Conservation (phyloP, 2,329 filamentous ascomycete genomes). For the Pseudomassariella vexata region DNA sequence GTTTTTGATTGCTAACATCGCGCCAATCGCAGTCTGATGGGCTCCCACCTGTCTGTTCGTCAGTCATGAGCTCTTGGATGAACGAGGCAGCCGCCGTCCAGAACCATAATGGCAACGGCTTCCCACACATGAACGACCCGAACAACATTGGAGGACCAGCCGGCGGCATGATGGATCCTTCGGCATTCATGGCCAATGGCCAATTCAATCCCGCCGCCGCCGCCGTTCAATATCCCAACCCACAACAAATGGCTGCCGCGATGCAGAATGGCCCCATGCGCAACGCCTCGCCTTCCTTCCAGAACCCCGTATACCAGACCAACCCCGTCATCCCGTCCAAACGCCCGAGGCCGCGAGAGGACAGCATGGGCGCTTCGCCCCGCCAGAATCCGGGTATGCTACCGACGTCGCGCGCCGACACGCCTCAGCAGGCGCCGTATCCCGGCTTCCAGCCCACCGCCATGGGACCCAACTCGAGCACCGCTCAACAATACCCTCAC, state of each 20-base stretch:
- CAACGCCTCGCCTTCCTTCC: conserved; percentile 74
- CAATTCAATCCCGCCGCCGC: conserved; percentile 53
- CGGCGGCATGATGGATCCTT: conserved; percentile 56
- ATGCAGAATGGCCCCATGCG: conserved; percentile 82
- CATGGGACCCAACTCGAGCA: conserved; percentile 56
- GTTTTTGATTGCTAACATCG: conserved; percentile 36
- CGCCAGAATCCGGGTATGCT: conserved; percentile 68
- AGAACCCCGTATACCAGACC: conserved; percentile 75
- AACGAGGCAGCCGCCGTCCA: conserved; percentile 59
- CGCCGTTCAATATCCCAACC: conserved; percentile 47
- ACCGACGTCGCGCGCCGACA: conserved; percentile 84
- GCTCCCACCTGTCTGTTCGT: conserved; percentile 38
- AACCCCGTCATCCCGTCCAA: conserved; percentile 88
- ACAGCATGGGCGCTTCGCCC: conserved; percentile 78
- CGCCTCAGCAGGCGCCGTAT: conserved; percentile 73
- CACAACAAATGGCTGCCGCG: conserved; percentile 47
- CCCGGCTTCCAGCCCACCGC: conserved; percentile 62
- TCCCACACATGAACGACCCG: conserved; percentile 58
- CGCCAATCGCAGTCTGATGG: conserved; percentile 38
- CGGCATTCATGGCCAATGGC: conserved; percentile 55
- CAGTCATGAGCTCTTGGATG: conserved; percentile 68
- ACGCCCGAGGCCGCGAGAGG: conserved; percentile 73
- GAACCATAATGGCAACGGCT: conserved; percentile 66
- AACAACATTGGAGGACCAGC: conserved; percentile 35
- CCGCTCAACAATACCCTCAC: conserved; percentile 72